phyloP scores from a whole-genome alignment of 176 grass and related monocot species.

The Zoysia pacifica region DNA sequence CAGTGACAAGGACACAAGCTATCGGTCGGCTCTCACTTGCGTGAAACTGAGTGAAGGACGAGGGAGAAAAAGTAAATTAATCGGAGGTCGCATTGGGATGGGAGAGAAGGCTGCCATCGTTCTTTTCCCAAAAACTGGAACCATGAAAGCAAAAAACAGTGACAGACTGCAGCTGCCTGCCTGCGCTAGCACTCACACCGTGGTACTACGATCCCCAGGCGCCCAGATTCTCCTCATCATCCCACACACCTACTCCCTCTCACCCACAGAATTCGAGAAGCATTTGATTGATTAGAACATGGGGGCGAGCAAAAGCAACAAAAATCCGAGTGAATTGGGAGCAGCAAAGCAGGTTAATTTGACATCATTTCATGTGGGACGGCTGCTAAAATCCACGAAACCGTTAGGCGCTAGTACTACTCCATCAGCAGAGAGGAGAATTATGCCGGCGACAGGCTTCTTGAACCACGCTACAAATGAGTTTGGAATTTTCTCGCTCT shows the following conservation, averaged over 20 bases:
- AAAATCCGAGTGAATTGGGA: constrained; percentile 23
- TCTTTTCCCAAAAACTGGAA: constrained; percentile 61
- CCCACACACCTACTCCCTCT: not conserved
- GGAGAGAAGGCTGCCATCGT: constrained; percentile 54
- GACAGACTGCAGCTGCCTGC: constrained; percentile 48
- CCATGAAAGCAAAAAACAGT: constrained; percentile 46
- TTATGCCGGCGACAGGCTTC: constrained; percentile 22
- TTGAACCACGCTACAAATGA: constrained; percentile 22
- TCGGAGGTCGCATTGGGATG: constrained; percentile 48
- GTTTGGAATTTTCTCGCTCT: not conserved
- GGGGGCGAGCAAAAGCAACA: not conserved
- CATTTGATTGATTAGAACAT: constrained; percentile 38
- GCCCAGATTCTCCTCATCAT: constrained; percentile 42
- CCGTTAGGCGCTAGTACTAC: constrained; percentile 38
- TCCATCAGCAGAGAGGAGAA: not conserved
- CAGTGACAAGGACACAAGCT: constrained; percentile 31
- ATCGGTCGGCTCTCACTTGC: constrained; percentile 35
- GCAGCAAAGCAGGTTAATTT: constrained; percentile 23
- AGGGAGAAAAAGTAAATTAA: not conserved
- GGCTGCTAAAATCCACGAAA: constrained; percentile 57
- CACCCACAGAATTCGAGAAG: constrained; percentile 35
- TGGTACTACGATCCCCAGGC: constrained; percentile 60
- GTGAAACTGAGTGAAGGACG: constrained; percentile 17
- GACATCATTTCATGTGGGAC: constrained; percentile 64
- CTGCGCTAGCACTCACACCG: constrained; percentile 51